These are phyloP conservation scores for Magnaporthiopsis poae DNA, from an alignment of 2,329 filamentous ascomycete genomes.

Conservation along the genomic window DNA sequence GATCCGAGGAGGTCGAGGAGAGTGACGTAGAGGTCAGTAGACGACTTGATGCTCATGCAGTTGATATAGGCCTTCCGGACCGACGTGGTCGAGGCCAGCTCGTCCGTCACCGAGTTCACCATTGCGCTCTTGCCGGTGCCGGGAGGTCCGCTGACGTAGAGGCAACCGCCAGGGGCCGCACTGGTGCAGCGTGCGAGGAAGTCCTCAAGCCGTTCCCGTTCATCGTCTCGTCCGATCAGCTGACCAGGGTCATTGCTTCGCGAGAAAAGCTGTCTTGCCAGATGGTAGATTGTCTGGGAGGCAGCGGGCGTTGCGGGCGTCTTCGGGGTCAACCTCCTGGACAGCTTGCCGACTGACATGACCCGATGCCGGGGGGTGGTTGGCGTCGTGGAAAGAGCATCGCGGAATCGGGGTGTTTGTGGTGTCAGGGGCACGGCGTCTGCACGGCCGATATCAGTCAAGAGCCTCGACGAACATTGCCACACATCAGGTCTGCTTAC, in stretches of 20 bases:
- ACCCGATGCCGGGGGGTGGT: conserved; percentile 78
- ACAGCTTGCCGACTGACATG: conserved; percentile 62
- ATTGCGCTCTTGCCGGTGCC: conserved; percentile 96
- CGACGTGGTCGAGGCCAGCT: conserved; percentile 38
- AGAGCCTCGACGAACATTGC: background rate
- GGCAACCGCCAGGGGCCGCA: conserved; percentile 60
- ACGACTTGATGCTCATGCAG: conserved; percentile 90
- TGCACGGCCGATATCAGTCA: conserved; percentile 7
- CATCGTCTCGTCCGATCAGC: conserved; percentile 66
- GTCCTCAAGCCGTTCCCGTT: conserved; percentile 51
- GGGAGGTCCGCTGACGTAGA: conserved; percentile 91
- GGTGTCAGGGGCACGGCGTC: conserved; percentile 52
- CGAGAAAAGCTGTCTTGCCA: conserved; percentile 77
- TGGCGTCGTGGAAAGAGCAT: conserved; percentile 63
- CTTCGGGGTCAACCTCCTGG: conserved; percentile 69
- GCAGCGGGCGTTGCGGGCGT: conserved; percentile 62
- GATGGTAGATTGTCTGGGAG: conserved; percentile 70
- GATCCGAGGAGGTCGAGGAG: conserved; percentile 59
- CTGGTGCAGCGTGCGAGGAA: conserved; percentile 61
- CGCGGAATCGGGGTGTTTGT: conserved; percentile 65
- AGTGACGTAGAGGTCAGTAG: conserved; percentile 73
- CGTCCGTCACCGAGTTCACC: conserved; percentile 66
- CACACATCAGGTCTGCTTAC: conserved; percentile 8
- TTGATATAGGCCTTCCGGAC: conserved; percentile 76
- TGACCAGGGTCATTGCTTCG: conserved; percentile 65